Evolutionary conservation across 1,284 basidiomycete species (phyloP).

Genomic region (Ganoderma lingzhi): DNA sequence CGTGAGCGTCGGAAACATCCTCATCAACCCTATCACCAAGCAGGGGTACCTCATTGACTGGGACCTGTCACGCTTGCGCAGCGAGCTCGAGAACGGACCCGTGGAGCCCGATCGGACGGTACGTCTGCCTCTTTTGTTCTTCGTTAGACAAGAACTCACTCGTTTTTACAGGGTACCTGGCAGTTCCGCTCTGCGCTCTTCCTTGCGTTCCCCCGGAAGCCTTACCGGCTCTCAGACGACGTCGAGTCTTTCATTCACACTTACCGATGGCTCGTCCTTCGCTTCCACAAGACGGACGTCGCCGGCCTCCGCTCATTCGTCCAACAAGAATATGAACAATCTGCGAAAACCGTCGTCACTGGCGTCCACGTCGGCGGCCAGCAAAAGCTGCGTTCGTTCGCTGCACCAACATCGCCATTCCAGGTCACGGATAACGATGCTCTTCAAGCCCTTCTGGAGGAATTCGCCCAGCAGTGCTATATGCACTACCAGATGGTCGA

Average conservation of each 20-base stretch:
- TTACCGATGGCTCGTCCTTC: not conserved
- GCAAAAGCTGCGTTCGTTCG: no score
- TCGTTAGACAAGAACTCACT: not conserved
- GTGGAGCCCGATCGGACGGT: constrained; percentile 2
- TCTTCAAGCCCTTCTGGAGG: no score
- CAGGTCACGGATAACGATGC: no score
- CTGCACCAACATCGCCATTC: no score
- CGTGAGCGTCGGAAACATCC: constrained; percentile 6
- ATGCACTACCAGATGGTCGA: no score
- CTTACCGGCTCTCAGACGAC: constrained; percentile 16
- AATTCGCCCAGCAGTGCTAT: no score
- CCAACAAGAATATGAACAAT: no score
- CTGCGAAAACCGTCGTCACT: no score
- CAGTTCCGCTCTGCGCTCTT: constrained; percentile 14
- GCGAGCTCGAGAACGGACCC: not conserved
- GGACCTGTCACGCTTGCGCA: constrained; percentile 6
- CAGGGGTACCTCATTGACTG: constrained; percentile 14
- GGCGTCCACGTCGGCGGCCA: no score
- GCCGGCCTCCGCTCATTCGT: no score
- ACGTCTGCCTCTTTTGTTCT: not conserved
- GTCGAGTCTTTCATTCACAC: constrained; percentile 19
- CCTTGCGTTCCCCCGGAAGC: constrained; percentile 1
- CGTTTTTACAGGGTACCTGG: constrained; percentile 16
- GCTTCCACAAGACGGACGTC: not conserved
- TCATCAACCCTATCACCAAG: constrained; percentile 9